Base-by-base conservation (phyloP, 306 rosid genomes). In the Quercus parvula region DNA sequence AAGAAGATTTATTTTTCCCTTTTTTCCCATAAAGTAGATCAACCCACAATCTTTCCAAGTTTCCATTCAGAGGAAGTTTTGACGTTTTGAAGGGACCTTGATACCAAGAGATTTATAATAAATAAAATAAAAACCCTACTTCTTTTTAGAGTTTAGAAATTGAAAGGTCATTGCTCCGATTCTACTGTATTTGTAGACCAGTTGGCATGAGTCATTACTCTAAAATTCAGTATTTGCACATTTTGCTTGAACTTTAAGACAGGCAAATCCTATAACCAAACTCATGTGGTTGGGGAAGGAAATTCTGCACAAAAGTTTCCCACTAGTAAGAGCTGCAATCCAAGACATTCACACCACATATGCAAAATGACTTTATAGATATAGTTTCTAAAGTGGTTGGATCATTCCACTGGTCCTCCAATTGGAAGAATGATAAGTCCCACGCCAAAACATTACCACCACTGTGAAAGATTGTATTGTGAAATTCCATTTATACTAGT, bases 301-400 rank as follows among this genome's bases (percentile, higher is more conserved):
- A 84, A 78, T 11, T 70, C 44, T 52, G 30, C 61, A 68, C 62
- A 22, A 76, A 72, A 75, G 31, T 71, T 30, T 72, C 61, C 55
- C 69, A 7, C 73, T 71, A 56, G 63, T 62, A 61, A 73, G 59
- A 67, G 38, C 44, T 58, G 9, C 35, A 35, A 54, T 20, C 79
- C 51, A 70, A 30, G 54, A 52, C 71, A 56, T 80, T 33, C 59
- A 64, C 15, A 77, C 59, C 15, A 77, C 51, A 64, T 22, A 22
- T 46, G 20, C 49, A 74, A 27, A 69, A 56, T 64, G 33, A 28
- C 25, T 67, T 72, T 69, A 56, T 77, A 6, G 44, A 75, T 38
- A 7, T 51, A 18, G 31, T 67, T 67, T 67, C 52, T 30, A 30
- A 33, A 19, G 28, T n/a, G 55, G 66, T 24, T 49, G 31, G 66